Evolutionary conservation across 1,284 basidiomycete species (phyloP).

Genomic region (Rhodotorula sp.): DNA sequence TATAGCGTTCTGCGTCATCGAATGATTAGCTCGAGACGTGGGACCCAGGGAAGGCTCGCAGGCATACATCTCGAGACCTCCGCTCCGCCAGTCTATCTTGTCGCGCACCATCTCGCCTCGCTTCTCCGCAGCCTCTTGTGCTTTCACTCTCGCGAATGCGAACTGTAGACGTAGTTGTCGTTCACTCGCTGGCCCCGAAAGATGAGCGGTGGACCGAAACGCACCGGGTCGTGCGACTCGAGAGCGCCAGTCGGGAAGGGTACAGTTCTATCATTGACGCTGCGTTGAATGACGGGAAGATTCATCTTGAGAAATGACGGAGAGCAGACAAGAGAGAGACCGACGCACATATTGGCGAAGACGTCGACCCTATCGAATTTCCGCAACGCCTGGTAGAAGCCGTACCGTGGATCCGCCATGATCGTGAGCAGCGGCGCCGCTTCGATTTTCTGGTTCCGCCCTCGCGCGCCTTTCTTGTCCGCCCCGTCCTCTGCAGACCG

Average conservation of each 20-base stretch:
- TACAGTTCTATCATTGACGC: conserved; percentile 60
- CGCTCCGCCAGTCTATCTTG: conserved; percentile 17
- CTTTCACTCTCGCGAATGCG: conserved; percentile 31
- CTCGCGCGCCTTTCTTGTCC: not conserved
- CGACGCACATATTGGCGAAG: conserved; percentile 69
- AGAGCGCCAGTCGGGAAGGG: conserved; percentile 77
- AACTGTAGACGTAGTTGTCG: not conserved
- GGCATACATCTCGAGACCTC: conserved; percentile 34
- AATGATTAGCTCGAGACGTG: not conserved
- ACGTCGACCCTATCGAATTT: conserved; percentile 70
- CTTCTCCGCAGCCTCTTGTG: conserved; percentile 15
- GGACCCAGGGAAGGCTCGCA: no score
- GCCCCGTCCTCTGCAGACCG: conserved; percentile 45
- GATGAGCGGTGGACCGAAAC: not conserved
- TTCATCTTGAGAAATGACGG: not conserved
- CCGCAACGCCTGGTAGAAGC: conserved; percentile 73
- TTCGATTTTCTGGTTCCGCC: not conserved
- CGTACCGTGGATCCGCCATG: conserved; percentile 76
- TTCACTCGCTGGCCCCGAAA: not conserved
- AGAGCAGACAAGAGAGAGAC: not conserved
- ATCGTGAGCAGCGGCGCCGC: conserved; percentile 64
- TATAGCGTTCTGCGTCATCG: not conserved
- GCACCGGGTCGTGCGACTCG: conserved; percentile 60
- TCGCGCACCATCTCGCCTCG: conserved; percentile 17
- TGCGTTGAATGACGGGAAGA: not conserved